Evolutionary conservation across 306 rosid species (phyloP).

Genomic region (apple (Malus domestica)): DNA sequence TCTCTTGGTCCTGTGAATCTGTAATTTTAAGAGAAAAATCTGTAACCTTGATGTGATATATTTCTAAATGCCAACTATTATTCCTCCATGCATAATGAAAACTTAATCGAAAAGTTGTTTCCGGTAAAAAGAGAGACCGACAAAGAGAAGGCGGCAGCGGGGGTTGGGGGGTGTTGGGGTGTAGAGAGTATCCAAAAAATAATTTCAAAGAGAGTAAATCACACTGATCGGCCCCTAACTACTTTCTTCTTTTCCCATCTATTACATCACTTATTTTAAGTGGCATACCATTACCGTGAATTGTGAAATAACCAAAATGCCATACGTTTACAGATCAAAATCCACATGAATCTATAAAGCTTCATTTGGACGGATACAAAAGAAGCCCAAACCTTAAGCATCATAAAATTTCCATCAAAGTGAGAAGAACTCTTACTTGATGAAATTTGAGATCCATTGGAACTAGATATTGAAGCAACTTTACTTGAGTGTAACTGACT

Average conservation of each 20-base stretch:
- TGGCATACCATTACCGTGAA: background rate
- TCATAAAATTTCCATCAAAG: background rate
- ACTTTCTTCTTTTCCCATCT: background rate
- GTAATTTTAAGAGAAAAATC: background rate
- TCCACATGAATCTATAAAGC: background rate
- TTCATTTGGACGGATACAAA: background rate
- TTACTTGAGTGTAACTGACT: constrained; percentile 44
- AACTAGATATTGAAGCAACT: constrained; percentile 46
- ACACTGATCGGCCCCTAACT: background rate
- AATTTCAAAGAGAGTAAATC: no score
- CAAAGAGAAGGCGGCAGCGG: background rate
- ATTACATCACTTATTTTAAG: background rate
- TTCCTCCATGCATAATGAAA: no score
- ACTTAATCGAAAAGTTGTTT: background rate
- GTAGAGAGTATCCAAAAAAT: background rate
- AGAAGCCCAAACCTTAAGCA: background rate
- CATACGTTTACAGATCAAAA: background rate
- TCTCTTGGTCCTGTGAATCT: background rate
- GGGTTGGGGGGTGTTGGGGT: background rate
- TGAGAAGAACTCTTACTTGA: constrained; percentile 35
- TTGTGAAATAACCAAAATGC: background rate
- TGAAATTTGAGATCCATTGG: constrained; percentile 66
- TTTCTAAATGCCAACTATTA: no score
- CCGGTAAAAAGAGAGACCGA: background rate
- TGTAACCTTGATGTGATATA: background rate